Base-by-base conservation (phyloP, 768 basidiomycete genomes). In the Boletus vermiculosoides region DNA sequence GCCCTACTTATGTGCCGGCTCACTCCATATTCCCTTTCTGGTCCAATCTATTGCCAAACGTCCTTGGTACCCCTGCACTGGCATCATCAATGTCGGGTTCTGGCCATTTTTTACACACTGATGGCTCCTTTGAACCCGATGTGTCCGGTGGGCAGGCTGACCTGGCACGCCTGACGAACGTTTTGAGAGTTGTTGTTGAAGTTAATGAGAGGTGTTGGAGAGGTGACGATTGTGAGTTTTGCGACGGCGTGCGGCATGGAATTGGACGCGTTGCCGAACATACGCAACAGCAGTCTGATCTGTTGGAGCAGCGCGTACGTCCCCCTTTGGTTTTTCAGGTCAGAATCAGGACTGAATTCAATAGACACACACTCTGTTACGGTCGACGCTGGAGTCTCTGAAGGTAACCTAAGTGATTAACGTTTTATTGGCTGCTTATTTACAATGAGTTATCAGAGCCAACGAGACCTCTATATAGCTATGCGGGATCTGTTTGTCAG, bases 391-490 rank as follows among this genome's bases (percentile, higher is more conserved):
- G 28, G 92, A 94, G 67, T 78, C 84, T 25, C 68, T 94, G 60
- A 93, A 92, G 82, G 90, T 89, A 57, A 63, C 66, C 20, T 3
- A 20, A 45, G 2, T 5, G 16, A 36, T 49, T 47, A 4, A 18
- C 31, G 2, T 40, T 56, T 47, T 48, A 20, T 40, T 56, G 62
- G 60, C 50, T 36, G 23, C 49, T 50, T 41, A 44, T 54, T 60
- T 9, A 69, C 40, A 20, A 23, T 30, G 23, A 54, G 4, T 57
- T 42, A 36, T 44, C 74, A 94, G 84, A 74, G 74, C 45, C 86
- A 97, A 73, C 84, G 92, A 30, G 92, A 95, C 69, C 77, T 98
- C 9, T 95, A 94, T 68, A 77, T 94, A 49, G 87, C 93, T 7
- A 88, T 88, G 67, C 84, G 91, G 37, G 94, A 97, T 64, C 79